Evolutionary conservation across 2,329 filamentous ascomycete genomes (phyloP).

Genomic region (Aureobasidium lini): DNA sequence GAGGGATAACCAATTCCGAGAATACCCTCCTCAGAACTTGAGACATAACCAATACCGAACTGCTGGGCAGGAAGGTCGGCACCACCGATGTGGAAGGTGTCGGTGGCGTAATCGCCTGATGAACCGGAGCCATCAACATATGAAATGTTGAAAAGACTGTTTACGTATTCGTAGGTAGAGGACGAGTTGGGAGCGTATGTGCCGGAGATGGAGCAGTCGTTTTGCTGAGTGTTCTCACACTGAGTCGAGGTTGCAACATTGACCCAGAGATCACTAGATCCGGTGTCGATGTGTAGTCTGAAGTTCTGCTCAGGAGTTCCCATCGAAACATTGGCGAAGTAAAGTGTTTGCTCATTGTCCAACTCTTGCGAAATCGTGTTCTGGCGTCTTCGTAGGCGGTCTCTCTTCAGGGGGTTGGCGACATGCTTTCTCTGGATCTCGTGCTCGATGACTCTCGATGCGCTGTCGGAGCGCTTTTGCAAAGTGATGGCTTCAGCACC

Average conservation of each 20-base stretch:
- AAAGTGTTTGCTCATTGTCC: constrained; percentile 53
- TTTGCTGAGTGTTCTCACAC: constrained; percentile 39
- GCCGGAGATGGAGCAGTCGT: constrained; percentile 54
- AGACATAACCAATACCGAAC: constrained; percentile 65
- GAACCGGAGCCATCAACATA: constrained; percentile 79
- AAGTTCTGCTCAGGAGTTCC: constrained; percentile 51
- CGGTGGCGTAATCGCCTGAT: constrained; percentile 70
- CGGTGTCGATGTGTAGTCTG: constrained; percentile 54
- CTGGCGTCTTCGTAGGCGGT: constrained; percentile 38
- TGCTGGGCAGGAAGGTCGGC: constrained; percentile 51
- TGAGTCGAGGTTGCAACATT: constrained; percentile 57
- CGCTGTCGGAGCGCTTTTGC: constrained; percentile 21
- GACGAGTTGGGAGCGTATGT: constrained; percentile 64
- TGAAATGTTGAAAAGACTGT: constrained; percentile 74
- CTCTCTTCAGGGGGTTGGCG: constrained; percentile 38
- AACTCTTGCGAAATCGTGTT: constrained; percentile 41
- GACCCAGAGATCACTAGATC: constrained; percentile 56
- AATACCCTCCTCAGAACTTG: constrained; percentile 58
- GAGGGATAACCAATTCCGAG: constrained; percentile 74
- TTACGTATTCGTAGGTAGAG: constrained; percentile 67
- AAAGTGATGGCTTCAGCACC: constrained; percentile 24
- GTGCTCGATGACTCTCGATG: constrained; percentile 41
- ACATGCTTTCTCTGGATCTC: constrained; percentile 44
- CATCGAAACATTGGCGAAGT: constrained; percentile 50
- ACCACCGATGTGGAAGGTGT: constrained; percentile 57